Conservation (phyloP, 495 filamentous ascomycete species). For the Pseudoneurospora amorphoporcata region DNA sequence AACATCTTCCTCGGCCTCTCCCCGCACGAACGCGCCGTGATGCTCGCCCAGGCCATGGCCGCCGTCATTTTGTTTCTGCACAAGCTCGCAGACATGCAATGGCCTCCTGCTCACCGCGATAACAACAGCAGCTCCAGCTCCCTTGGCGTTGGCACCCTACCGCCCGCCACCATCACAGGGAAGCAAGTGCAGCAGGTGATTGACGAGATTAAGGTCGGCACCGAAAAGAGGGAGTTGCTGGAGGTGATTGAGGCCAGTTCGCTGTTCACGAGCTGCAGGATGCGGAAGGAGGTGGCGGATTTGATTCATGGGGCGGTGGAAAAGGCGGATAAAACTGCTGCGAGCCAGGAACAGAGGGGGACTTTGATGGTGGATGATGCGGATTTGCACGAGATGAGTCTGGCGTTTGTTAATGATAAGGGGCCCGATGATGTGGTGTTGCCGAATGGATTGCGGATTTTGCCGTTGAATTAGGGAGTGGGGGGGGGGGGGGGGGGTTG, state of each 20-base stretch:
- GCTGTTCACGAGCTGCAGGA: conserved; percentile 15
- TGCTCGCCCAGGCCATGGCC: conserved; percentile 15
- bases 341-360: neutral
- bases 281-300: conserved; percentile 12
- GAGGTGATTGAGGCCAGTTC: conserved; percentile 14
- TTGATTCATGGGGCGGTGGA: conserved; percentile 14
- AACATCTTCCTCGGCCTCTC: conserved; percentile 12
- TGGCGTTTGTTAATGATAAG: conserved; percentile 21
- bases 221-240: conserved; percentile 8
- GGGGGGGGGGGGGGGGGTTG: too few relatives aligned
- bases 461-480: conserved; percentile 17
- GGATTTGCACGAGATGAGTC: conserved; percentile 16
- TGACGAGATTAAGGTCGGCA: conserved; percentile 2
- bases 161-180: neutral
- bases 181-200: conserved; percentile 7
- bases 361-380: conserved; percentile 10
- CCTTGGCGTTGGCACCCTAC: neutral
- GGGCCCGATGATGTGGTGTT: conserved; percentile 13
- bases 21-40: conserved; percentile 22
- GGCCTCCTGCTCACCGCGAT: conserved; percentile 13
- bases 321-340: conserved; percentile 3
- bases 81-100: conserved; percentile 19
- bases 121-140: neutral
- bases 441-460: conserved; percentile 19
- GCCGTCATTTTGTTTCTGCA: conserved; percentile 16